Percentiles rank a stretch among this genome's conserved stretches.
Conservation (phyloP, 805 yeast species). For the Komagataella pseudopastoris region DNA sequence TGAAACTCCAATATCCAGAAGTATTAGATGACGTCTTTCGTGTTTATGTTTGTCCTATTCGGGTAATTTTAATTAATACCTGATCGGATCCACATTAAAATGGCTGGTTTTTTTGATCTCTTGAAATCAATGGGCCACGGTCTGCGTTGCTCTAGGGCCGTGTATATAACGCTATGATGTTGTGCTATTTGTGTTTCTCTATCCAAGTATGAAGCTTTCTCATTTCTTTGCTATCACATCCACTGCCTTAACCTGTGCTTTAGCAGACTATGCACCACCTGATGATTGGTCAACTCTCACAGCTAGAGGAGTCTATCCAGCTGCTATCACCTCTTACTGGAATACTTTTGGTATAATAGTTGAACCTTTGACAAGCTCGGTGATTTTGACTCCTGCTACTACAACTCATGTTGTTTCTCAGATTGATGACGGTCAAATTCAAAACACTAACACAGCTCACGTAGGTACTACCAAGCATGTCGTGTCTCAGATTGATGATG, state of each 20-base stretch:
- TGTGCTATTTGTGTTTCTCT: background rate
- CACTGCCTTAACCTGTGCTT: conserved; percentile 20
- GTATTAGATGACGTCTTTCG: background rate
- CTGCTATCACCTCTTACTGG: conserved; percentile 43
- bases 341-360: conserved; percentile 58
- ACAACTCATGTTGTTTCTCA: conserved; percentile 26
- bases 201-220: background rate
- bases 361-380: conserved; percentile 29
- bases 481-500: conserved; percentile 22
- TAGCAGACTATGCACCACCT: conserved; percentile 41
- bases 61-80: conserved; percentile 1
- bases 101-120: background rate
- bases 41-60: conserved; percentile 3
- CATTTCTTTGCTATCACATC: background rate
- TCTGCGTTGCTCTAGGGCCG: background rate
- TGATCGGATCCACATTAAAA: background rate
- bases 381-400: conserved; percentile 13
- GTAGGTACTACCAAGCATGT: conserved; percentile 10
- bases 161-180: background rate
- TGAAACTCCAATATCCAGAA: background rate
- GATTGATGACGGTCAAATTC: conserved; percentile 33
- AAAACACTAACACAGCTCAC: conserved; percentile 5
- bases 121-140: conserved; percentile 1
- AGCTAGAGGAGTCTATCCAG: conserved; percentile 36
- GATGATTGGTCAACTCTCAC: conserved; percentile 58